These are phyloP conservation scores for Mycena maculata DNA, from an alignment of 768 basidiomycete species.

Conservation along the genomic window DNA sequence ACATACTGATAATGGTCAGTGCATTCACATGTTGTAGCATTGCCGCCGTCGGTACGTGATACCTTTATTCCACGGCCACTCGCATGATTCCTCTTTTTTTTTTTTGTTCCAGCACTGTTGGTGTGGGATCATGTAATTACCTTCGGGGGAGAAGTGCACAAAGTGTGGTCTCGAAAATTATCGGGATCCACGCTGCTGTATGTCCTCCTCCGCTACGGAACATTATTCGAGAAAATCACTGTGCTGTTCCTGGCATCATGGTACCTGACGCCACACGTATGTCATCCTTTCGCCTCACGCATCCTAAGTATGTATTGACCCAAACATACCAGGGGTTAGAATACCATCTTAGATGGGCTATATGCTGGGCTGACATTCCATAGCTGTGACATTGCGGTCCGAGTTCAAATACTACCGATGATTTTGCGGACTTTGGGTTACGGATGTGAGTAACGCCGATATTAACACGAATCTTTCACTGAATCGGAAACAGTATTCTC, in stretches of 20 bases:
- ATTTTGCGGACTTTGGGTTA: slow-evolving; percentile 43
- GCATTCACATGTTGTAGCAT: slow-evolving; percentile 48
- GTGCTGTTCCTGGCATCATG: slow-evolving; percentile 47
- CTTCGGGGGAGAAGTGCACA: slow-evolving; percentile 40
- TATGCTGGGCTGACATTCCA: slow-evolving; percentile 3
- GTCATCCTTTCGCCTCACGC: slow-evolving; percentile 2
- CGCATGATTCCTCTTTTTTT: not conserved
- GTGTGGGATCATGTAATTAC: slow-evolving; percentile 47
- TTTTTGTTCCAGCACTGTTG: slow-evolving; percentile 40
- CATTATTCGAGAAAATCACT: slow-evolving; percentile 44
- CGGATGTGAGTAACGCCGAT: slow-evolving; percentile 20
- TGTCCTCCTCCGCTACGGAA: slow-evolving; percentile 44
- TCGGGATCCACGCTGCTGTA: slow-evolving; percentile 44
- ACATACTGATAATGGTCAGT: slow-evolving; percentile 24
- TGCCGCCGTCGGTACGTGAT: slow-evolving; percentile 42
- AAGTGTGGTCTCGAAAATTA: slow-evolving; percentile 44
- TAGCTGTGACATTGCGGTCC: slow-evolving; percentile 46
- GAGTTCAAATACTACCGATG: slow-evolving; percentile 47
- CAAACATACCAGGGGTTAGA: slow-evolving; percentile 8
- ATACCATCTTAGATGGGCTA: not conserved
- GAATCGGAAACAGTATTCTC: slow-evolving; percentile 48
- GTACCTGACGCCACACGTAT: slow-evolving; percentile 45
- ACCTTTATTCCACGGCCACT: not conserved
- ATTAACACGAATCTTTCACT: not conserved
- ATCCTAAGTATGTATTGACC: not conserved